Conservation (phyloP, 805 yeast species). For the Ogataea trehalophila region DNA sequence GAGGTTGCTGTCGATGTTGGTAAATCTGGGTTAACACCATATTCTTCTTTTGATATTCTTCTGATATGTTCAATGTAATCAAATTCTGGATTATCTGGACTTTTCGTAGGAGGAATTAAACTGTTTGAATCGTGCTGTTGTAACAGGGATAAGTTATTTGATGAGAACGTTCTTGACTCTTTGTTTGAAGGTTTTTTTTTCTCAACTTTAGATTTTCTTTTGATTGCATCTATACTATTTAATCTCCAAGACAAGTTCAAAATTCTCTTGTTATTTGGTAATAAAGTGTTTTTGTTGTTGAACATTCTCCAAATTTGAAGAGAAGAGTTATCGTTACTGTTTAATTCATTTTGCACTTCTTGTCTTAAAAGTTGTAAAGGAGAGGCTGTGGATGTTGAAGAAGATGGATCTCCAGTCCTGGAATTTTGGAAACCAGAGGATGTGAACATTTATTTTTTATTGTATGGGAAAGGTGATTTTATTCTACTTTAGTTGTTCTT, state of each 20-base stretch:
- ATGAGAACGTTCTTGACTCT: constrained; percentile 4
- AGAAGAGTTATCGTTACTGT: constrained; percentile 25
- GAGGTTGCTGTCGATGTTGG: constrained; percentile 3
- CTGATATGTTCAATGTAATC: constrained; percentile 35
- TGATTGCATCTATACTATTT: constrained; percentile 27
- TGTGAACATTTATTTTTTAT: too few species aligned
- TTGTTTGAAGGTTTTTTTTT: neutral
- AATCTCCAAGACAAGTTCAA: constrained; percentile 34
- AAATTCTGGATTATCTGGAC: constrained; percentile 28
- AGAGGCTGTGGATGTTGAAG: constrained; percentile 1
- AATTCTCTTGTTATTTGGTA: constrained; percentile 32
- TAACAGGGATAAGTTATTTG: constrained; percentile 13
- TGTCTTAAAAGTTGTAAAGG: constrained; percentile 20
- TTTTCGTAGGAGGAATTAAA: constrained; percentile 9
- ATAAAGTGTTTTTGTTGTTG: constrained; percentile 28
- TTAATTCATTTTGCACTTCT: constrained; percentile 28
- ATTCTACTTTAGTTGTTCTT: too few species aligned
- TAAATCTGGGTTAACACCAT: constrained; percentile 24
- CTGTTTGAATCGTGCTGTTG: constrained; percentile 16
- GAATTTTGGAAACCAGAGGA: neutral
- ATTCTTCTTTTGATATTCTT: constrained; percentile 32
- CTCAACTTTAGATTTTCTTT: constrained; percentile 6
- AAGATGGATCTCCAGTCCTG: neutral
- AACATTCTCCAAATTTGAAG: constrained; percentile 34
- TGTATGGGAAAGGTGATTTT: too few species aligned